Conservation (phyloP, 2,329 filamentous ascomycete species). For the Tolypocladium tundrense region DNA sequence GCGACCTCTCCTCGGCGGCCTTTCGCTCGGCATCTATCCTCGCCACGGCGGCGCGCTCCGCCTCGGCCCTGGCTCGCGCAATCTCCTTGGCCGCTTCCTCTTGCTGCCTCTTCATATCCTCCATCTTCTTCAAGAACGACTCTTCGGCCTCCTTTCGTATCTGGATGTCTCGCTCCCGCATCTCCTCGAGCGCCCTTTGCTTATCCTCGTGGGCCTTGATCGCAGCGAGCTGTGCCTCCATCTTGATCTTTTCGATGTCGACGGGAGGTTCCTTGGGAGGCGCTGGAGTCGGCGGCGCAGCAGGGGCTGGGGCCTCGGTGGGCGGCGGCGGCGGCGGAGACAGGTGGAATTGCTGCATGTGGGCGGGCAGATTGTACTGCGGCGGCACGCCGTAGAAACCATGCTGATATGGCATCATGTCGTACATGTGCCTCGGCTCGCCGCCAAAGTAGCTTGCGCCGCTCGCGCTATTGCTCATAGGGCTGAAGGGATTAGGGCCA, state of each 20-base stretch:
- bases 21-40: slow-evolving; percentile 34
- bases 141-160: slow-evolving; percentile 37
- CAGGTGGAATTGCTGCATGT: slow-evolving; percentile 28
- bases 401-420: slow-evolving; percentile 41
- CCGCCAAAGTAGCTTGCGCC: slow-evolving; percentile 30
- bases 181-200: slow-evolving; percentile 33
- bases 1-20: slow-evolving; percentile 35
- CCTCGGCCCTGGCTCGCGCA: slow-evolving; percentile 34
- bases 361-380: slow-evolving; percentile 7
- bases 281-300: slow-evolving; percentile 20
- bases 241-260: slow-evolving; percentile 50
- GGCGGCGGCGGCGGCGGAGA: slow-evolving; percentile 28
- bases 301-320: slow-evolving; percentile 25
- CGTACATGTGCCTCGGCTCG: slow-evolving; percentile 29
- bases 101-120: slow-evolving; percentile 28
- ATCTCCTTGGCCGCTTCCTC: slow-evolving; percentile 37
- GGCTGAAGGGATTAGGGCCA: slow-evolving; percentile 31
- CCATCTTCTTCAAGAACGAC: slow-evolving; percentile 29
- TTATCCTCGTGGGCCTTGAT: slow-evolving; percentile 36
- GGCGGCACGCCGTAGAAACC: slow-evolving; percentile 7
- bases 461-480: slow-evolving; percentile 26
- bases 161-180: slow-evolving; percentile 32
- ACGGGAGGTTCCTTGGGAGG: slow-evolving; percentile 28
- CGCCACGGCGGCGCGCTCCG: slow-evolving; percentile 31
- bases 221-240: slow-evolving; percentile 47